Evolutionary conservation across 2,329 filamentous ascomycete genomes (phyloP).

Genomic region (Xylaria sp.): DNA sequence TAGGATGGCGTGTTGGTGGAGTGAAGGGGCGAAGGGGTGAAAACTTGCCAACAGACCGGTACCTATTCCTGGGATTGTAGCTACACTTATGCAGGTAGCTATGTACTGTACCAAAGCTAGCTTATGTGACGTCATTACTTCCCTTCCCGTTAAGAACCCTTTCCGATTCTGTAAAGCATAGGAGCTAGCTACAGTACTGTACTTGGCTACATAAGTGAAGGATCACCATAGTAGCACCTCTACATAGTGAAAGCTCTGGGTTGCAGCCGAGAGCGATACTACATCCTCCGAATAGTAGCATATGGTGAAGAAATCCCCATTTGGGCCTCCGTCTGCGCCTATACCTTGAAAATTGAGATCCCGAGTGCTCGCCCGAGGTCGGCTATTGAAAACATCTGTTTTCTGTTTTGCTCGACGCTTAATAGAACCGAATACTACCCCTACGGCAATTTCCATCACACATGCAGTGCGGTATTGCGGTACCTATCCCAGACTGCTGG

Average conservation of each 20-base stretch:
- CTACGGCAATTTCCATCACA: conserved; percentile 1
- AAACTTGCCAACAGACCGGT: background rate
- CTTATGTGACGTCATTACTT: conserved; percentile 11
- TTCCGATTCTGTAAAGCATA: background rate
- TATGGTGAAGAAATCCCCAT: background rate
- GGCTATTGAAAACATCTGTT: conserved; percentile 1
- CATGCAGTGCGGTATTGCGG: conserved; percentile 12
- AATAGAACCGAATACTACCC: conserved; percentile 11
- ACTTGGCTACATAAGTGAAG: background rate
- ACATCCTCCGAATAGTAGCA: background rate
- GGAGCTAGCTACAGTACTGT: background rate
- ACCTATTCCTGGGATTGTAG: conserved; percentile 6
- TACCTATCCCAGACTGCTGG: conserved; percentile 32
- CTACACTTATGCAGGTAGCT: background rate
- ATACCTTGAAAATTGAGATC: background rate
- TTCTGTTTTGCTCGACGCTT: background rate
- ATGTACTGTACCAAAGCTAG: background rate
- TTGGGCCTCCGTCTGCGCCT: background rate
- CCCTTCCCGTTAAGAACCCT: conserved; percentile 11
- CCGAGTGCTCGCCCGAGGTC: background rate
- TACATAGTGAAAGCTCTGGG: background rate
- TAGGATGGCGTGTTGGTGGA: conserved; percentile 1
- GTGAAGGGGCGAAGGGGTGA: background rate
- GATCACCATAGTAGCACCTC: too few relatives aligned
- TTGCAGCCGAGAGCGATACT: background rate